Base-by-base conservation (phyloP, 371 early-diverging fungal species). In the Mucor saturninus region DNA sequence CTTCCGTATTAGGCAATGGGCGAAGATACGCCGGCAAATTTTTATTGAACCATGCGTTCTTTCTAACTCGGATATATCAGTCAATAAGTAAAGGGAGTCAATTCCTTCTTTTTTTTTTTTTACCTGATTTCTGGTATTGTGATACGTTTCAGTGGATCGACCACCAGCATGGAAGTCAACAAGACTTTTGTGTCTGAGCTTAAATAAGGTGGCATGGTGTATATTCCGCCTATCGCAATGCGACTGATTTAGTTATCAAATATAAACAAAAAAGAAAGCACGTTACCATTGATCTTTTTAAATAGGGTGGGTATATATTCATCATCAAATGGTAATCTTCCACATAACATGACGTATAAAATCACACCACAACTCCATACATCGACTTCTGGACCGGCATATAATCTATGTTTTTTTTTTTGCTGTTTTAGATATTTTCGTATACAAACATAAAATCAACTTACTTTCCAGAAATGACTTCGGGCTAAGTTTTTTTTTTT, bases 301-400 rank as follows among this genome's bases (percentile, higher is more conserved):
- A 96, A 97, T 52, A 97, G 81, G 9, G 90, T 85, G 0, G 98
- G 97, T 51, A 99, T 97, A 71, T 97, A 93, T 72, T 98, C 98
- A 76, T 99, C 99, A 71, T 99, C 99, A 77, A 99, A 99, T 2
- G 99, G 99, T 30, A 99, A 85, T 59, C 93, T 86, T 6, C 99
- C 99, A 75, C 96, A 95, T n/a, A 99, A 86, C 96, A 99, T 96
- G n/a, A 98, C 99, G 74, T 98, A 99, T 15, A 99, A 83, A 61
- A 99, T 96, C 5, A 99, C 98, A 28, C 99, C 99, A 69, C 97
- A 95, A 69, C 94, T 93, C 99, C 99, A 99, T 2, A 99, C 94
- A 83, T 99, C 99, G 5, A 99, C 96, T 78, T 98, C 99, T 5
- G 98, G 96, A 10, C 99, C 99, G 28, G 94, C 94, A 71, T 99